These are phyloP conservation scores for Gigaspora rosea DNA, from an alignment of 192 early-diverging fungal species.

Conservation along the genomic window DNA sequence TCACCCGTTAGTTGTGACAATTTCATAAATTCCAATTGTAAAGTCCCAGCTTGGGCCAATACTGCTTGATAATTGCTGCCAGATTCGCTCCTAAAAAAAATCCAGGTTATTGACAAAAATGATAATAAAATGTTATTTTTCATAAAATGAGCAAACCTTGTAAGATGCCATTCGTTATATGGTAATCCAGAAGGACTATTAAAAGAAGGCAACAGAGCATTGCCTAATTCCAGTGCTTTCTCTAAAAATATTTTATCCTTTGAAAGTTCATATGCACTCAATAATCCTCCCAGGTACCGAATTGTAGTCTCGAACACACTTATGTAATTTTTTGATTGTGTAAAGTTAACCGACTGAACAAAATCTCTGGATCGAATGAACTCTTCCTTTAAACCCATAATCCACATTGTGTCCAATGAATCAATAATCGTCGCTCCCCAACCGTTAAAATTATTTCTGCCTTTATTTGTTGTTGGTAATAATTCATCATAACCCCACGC, in stretches of 20 bases:
- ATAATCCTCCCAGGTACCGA: slow-evolving; percentile 71
- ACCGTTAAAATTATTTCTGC: slow-evolving; percentile 48
- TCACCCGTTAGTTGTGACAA: slow-evolving; percentile 78
- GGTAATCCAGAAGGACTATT: slow-evolving; percentile 71
- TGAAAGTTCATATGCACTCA: slow-evolving; percentile 84
- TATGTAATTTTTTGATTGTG: slow-evolving; percentile 41
- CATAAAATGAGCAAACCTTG: neutral
- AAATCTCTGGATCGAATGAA: slow-evolving; percentile 73
- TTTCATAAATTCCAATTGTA: slow-evolving; percentile 83
- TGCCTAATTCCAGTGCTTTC: slow-evolving; percentile 72
- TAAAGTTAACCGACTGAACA: slow-evolving; percentile 64
- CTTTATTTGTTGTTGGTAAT: slow-evolving; percentile 39
- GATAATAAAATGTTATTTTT: too few relatives aligned
- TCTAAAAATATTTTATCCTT: slow-evolving; percentile 65
- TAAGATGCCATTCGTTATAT: slow-evolving; percentile 61
- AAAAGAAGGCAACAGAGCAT: slow-evolving; percentile 73
- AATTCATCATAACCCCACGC: slow-evolving; percentile 83
- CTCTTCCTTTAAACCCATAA: slow-evolving; percentile 82
- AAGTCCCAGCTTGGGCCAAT: slow-evolving; percentile 71
- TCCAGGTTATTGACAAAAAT: too few relatives aligned
- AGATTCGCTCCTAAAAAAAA: too few relatives aligned
- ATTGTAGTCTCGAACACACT: slow-evolving; percentile 87
- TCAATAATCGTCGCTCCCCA: slow-evolving; percentile 83
- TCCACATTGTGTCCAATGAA: slow-evolving; percentile 81
- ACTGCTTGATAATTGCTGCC: neutral